These are phyloP conservation scores for Colletotrichum cuscutae DNA, from an alignment of 2,329 filamentous ascomycete species.

Conservation along the genomic window DNA sequence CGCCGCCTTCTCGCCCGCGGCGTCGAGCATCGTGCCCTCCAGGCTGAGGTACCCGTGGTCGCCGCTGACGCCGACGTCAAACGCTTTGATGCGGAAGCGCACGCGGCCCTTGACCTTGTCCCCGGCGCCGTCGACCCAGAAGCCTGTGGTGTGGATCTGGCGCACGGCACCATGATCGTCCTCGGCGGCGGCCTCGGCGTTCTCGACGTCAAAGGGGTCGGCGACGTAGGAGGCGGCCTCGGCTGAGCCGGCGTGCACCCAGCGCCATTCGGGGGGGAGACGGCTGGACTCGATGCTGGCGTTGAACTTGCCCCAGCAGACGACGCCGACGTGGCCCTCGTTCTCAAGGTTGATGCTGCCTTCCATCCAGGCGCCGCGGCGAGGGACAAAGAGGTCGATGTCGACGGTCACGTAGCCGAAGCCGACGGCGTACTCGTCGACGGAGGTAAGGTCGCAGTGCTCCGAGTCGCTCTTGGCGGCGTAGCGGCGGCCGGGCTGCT, in stretches of 20 bases:
- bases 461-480: conserved; percentile 60
- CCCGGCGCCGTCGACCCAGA: conserved; percentile 80
- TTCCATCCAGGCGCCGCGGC: conserved; percentile 77
- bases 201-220: conserved; percentile 30
- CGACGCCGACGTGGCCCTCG: conserved; percentile 87
- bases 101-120: conserved; percentile 76
- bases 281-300: conserved; percentile 83
- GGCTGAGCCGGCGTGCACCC: conserved; percentile 68
- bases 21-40: conserved; percentile 85
- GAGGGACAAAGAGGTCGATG: conserved; percentile 84
- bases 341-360: conserved; percentile 88
- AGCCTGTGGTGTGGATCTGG: conserved; percentile 69
- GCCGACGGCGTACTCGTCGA: conserved; percentile 86
- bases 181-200: conserved; percentile 52
- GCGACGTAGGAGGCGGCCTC: conserved; percentile 52
- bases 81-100: conserved; percentile 83
- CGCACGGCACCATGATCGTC: conserved; percentile 64
- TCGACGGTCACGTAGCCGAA: conserved; percentile 92
- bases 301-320: conserved; percentile 93
- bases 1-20: conserved; percentile 71
- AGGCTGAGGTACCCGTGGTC: conserved; percentile 85
- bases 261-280: conserved; percentile 83
- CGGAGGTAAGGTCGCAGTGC: conserved; percentile 56
- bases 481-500: conserved; percentile 60
- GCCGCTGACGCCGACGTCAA: conserved; percentile 81